These are phyloP conservation scores for Wickerhamiella hasegawae DNA, from an alignment of 805 yeast species.

Conservation along the genomic window DNA sequence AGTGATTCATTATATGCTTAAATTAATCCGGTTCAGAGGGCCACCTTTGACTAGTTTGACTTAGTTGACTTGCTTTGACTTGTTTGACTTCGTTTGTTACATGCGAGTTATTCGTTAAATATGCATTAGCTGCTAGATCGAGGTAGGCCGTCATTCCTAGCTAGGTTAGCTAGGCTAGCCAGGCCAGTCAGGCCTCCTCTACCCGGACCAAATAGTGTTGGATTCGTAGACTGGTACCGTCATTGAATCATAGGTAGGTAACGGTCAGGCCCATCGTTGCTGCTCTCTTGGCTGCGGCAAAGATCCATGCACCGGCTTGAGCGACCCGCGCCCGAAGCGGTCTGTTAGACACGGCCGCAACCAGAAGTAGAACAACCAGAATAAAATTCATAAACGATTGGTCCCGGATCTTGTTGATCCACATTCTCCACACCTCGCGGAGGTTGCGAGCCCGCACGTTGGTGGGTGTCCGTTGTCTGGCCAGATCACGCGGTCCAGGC, in stretches of 20 bases:
- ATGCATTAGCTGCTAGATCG: no score
- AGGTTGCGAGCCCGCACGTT: neutral
- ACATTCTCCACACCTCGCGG: neutral
- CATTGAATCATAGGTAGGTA: slow-evolving; percentile 2
- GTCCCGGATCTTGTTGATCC: neutral
- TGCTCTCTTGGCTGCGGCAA: slow-evolving; percentile 2
- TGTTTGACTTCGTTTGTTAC: no score
- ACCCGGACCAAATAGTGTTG: no score
- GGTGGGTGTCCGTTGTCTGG: neutral
- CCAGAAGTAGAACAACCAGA: slow-evolving; percentile 1
- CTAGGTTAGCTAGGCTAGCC: no score
- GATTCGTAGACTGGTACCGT: no score
- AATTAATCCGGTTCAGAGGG: neutral
- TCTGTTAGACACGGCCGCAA: neutral
- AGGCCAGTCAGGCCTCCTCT: no score
- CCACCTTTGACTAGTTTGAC: neutral
- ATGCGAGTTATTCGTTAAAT: no score
- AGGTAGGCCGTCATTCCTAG: no score
- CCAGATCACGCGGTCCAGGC: no score
- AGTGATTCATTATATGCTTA: neutral
- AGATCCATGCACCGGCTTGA: slow-evolving; percentile 2
- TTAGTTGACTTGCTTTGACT: no score
- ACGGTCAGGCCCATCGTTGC: slow-evolving; percentile 4
- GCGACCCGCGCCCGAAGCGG: neutral
- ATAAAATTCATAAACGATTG: slow-evolving; percentile 1